These are phyloP conservation scores for Euphorbia corollata DNA, from an alignment of 441 rosid genomes.

Conservation along the genomic window DNA sequence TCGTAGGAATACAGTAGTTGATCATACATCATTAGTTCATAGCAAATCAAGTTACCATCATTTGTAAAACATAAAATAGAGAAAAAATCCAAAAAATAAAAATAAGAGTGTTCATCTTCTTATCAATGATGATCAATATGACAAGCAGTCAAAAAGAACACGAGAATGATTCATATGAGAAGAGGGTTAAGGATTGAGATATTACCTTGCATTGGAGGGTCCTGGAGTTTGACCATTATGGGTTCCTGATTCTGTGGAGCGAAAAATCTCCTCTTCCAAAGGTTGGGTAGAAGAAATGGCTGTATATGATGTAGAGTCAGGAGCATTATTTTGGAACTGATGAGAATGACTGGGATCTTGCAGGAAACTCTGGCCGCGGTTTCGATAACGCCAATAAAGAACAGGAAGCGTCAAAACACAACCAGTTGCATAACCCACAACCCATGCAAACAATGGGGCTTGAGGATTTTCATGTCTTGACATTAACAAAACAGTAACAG, in stretches of 20 bases:
- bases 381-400: constrained; percentile 79
- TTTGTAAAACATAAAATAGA: background rate
- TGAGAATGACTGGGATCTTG: constrained; percentile 53
- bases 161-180: background rate
- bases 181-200: constrained; percentile 1
- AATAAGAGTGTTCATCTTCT: background rate
- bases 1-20: background rate
- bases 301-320: constrained; percentile 50
- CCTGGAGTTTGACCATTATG: constrained; percentile 35
- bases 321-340: constrained; percentile 36
- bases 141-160: background rate
- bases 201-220: constrained; percentile 47
- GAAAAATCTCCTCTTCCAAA: constrained; percentile 48
- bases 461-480: constrained; percentile 71
- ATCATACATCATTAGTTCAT: background rate
- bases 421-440: constrained; percentile 89
- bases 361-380: constrained; percentile 44
- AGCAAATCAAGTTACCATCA: background rate
- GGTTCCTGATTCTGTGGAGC: constrained; percentile 20
- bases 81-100: background rate
- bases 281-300: constrained; percentile 52
- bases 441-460: constrained; percentile 77
- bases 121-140: background rate
- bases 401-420: constrained; percentile 92
- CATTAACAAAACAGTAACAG: constrained; percentile 61